phyloP scores from a whole-genome alignment of 352 stramenopile genomes.

The Phytophthora tubulina region DNA sequence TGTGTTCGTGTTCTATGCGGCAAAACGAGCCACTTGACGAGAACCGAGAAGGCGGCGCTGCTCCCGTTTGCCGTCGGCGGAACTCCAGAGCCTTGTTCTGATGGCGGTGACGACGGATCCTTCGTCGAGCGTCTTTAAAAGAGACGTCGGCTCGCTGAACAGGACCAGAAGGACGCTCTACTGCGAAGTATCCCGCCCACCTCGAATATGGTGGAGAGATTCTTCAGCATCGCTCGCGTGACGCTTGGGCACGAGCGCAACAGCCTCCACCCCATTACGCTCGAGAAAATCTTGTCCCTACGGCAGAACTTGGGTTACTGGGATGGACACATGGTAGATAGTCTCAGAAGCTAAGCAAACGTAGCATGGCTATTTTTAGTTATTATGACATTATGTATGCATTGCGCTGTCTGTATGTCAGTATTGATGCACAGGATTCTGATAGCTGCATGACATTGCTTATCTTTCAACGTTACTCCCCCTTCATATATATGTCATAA shows the following conservation, averaged over 20 bases:
- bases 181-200: neutral
- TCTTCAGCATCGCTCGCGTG: neutral
- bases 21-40: neutral
- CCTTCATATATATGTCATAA: no score
- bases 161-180: neutral
- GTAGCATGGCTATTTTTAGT: no score
- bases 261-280: neutral
- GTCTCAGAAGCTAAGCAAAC: no score
- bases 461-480: no score
- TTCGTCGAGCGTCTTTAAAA: conserved; percentile 7
- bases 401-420: no score
- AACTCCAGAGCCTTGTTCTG: neutral
- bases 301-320: no score
- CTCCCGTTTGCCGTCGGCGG: neutral
- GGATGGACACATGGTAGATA: no score
- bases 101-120: neutral
- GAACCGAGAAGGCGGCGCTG: neutral
- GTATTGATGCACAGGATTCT: no score
- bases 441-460: no score
- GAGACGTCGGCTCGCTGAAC: neutral
- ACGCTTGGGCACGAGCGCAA: neutral
- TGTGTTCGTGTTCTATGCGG: conserved; percentile 3
- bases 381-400: no score
- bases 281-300: neutral
- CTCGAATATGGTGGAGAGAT: conserved; percentile 1